Evolutionary conservation across 2,329 filamentous ascomycete species (phyloP), one percentile per base, ranked within the genome.

Genomic region (Aschersonia sp.): DNA sequence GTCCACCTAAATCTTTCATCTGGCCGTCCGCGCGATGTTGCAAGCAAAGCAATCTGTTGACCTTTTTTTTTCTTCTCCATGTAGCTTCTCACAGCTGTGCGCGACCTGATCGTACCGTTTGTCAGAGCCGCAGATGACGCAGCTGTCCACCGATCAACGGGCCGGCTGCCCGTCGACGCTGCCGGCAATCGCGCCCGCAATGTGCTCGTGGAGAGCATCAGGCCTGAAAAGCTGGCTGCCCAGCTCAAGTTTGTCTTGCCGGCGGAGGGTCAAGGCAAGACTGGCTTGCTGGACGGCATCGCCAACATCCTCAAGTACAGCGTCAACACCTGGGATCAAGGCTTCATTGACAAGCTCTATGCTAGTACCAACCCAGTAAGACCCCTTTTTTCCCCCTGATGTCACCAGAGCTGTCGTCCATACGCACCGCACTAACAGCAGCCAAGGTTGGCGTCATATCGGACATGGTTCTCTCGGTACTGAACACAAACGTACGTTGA

Each of bases 321-420:
- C 58, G 90, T 97, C 59, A 98, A 98, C 66, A 95, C 90, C n/a
- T 97, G 89, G 86, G 85, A 94, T 59, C 89, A 95, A 65, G 90
- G 90, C 9, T 98, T 97, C 65, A 67, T 97, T 59, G 89, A 95
- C 66, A 97, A 98, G 68, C 72, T 97, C 14, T 97, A 95, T 64
- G 79, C 84, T n/a, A 83, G 83, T 53, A 94, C 87, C 40, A 92
- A 92, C 59, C 83, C 90, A 41, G 81, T 83, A 59, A 50, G 75
- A 65, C 12, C 14, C 12, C 11, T 31, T 37, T 8, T 37, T 37
- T 12, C 35, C 35, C 8, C 35, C 35, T 37, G 4, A 4, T 37
- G 35, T 9, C 35, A 22, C 22, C 22, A 22, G 22, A 22, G 22
- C 22, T 22, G 22, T 22, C 22, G 4, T 22, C 22, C 22, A 22